These are phyloP conservation scores for Friedmanniomyces endolithicus DNA, from an alignment of 495 filamentous ascomycete species.

Conservation along the genomic window DNA sequence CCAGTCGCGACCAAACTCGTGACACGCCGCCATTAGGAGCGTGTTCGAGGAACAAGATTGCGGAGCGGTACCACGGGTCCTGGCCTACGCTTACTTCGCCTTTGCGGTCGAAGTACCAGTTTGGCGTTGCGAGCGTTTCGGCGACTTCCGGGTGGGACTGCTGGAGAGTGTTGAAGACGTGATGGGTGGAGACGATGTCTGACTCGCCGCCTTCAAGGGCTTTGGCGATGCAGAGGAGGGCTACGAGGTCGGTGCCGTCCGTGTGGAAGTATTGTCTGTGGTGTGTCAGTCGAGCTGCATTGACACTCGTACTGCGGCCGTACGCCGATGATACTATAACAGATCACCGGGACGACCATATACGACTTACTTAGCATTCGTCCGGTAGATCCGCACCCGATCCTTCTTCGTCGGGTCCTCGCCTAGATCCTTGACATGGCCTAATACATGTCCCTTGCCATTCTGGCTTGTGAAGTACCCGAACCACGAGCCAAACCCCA, in stretches of 20 bases:
- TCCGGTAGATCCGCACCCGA: slow-evolving; percentile 77
- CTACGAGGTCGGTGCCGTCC: slow-evolving; percentile 73
- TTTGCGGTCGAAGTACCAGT: slow-evolving; percentile 94
- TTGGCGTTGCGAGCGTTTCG: slow-evolving; percentile 56
- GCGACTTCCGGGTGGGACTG: slow-evolving; percentile 65
- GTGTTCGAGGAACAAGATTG: slow-evolving; percentile 60
- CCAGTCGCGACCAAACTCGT: slow-evolving; percentile 35
- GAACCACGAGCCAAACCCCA: slow-evolving; percentile 77
- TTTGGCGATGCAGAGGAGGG: slow-evolving; percentile 67
- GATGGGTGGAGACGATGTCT: slow-evolving; percentile 66
- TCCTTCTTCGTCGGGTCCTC: slow-evolving; percentile 72
- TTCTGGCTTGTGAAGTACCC: slow-evolving; percentile 84
- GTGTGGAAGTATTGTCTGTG: slow-evolving; percentile 68
- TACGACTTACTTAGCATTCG: slow-evolving; percentile 44
- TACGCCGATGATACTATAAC: no score
- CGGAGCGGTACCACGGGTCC: slow-evolving; percentile 60
- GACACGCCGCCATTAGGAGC: slow-evolving; percentile 30
- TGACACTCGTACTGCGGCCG: no score
- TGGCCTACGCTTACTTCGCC: slow-evolving; percentile 65
- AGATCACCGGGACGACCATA: no score
- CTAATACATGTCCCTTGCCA: slow-evolving; percentile 72
- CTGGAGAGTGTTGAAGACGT: slow-evolving; percentile 72
- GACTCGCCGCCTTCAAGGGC: slow-evolving; percentile 75
- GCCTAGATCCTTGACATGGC: slow-evolving; percentile 81
- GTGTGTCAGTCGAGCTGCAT: not conserved